phyloP scores from a whole-genome alignment of 2,329 filamentous ascomycete species.

The Aspergillus latus region DNA sequence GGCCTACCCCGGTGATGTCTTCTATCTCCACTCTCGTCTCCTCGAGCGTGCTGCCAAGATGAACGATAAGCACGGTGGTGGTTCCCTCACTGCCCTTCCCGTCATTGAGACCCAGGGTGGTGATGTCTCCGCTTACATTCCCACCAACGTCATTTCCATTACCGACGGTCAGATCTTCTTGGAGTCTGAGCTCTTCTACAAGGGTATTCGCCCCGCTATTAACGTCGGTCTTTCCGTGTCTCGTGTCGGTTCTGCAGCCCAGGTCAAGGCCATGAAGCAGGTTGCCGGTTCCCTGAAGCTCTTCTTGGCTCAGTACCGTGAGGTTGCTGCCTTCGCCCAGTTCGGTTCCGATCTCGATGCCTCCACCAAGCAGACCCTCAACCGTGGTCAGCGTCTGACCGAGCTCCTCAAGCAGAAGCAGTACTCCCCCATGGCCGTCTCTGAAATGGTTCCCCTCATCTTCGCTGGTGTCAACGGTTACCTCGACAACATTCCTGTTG shows the following conservation, averaged over 20 bases:
- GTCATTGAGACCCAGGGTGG: constrained; percentile 99
- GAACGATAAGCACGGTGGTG: constrained; percentile 90
- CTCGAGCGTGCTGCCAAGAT: constrained; percentile 99
- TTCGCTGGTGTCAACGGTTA: constrained; percentile 98
- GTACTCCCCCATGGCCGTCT: constrained; percentile 97
- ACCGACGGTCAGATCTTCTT: constrained; percentile 99
- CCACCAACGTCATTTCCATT: constrained; percentile 99
- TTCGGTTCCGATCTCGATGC: constrained; percentile 99
- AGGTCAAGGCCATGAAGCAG: constrained; percentile 99
- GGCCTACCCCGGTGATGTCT: constrained; percentile 98
- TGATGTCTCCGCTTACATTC: constrained; percentile 99
- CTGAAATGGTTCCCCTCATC: constrained; percentile 99
- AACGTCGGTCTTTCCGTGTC: constrained; percentile 99
- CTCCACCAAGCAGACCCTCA: constrained; percentile 96
- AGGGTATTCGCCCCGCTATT: constrained; percentile 99
- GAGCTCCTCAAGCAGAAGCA: constrained; percentile 99
- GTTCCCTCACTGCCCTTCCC: constrained; percentile 94
- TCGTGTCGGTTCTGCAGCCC: constrained; percentile 98
- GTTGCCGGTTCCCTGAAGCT: constrained; percentile 99
- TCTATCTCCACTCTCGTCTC: constrained; percentile 99
- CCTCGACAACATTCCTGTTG: constrained; percentile 84
- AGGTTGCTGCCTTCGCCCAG: constrained; percentile 98
- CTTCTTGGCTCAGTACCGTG: constrained; percentile 99
- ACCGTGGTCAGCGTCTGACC: constrained; percentile 96
- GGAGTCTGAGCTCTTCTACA: constrained; percentile 99